Percentiles rank a stretch among this genome's conserved stretches.
These are phyloP conservation scores for Colletotrichum euphorbiae DNA, from an alignment of 2,329 filamentous ascomycete species.

Conservation along the genomic window DNA sequence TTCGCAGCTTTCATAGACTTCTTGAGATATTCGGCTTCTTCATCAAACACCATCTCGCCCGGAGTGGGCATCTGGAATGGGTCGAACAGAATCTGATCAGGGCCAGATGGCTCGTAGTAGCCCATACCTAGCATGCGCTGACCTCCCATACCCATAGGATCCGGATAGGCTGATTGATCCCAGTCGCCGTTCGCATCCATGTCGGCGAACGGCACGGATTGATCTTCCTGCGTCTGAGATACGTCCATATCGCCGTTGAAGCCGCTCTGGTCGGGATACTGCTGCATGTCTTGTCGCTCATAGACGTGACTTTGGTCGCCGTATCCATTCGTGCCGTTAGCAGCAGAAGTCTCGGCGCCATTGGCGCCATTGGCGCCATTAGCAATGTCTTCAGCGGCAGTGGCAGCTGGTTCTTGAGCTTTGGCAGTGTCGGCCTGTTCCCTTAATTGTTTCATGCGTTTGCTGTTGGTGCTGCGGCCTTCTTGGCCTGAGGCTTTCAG, in stretches of 20 bases:
- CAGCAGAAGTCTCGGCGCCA: not conserved
- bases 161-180: conserved; percentile 57
- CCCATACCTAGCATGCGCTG: conserved; percentile 68
- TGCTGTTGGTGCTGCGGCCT: conserved; percentile 66
- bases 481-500: conserved; percentile 72
- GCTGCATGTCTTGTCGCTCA: conserved; percentile 40
- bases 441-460: conserved; percentile 67
- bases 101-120: conserved; percentile 69
- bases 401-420: conserved; percentile 55
- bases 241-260: conserved; percentile 7
- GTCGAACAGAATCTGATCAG: conserved; percentile 70
- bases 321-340: conserved; percentile 43
- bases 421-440: conserved; percentile 69
- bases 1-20: conserved; percentile 66
- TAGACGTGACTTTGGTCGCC: conserved; percentile 51
- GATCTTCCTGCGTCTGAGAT: conserved; percentile 38
- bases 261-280: conserved; percentile 37
- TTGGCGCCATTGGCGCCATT: conserved; percentile 40
- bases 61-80: conserved; percentile 65
- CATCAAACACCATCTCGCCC: conserved; percentile 55
- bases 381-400: conserved; percentile 42
- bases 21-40: conserved; percentile 66
- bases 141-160: conserved; percentile 59
- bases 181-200: conserved; percentile 47
- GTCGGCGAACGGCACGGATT: conserved; percentile 41